phyloP scores from a whole-genome alignment of 1,284 basidiomycete species.

The Ganoderma multipileum region DNA sequence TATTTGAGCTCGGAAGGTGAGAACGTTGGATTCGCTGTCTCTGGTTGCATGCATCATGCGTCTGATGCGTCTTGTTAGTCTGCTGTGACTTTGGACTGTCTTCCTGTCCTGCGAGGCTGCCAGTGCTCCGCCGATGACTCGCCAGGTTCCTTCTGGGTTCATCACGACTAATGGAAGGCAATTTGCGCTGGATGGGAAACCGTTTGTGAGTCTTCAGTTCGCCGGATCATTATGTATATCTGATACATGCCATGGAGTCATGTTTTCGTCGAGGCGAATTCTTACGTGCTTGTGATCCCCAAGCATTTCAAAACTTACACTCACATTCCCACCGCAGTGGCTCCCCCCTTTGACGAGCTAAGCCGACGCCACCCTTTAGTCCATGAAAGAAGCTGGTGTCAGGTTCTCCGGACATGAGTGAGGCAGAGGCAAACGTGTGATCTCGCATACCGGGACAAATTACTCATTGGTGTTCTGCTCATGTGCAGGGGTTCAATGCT shows the following conservation, averaged over 20 bases:
- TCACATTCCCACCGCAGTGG: constrained; percentile 48
- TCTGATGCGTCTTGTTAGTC: constrained; percentile 9
- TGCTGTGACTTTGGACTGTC: constrained; percentile 13
- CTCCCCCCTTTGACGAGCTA: constrained; percentile 60
- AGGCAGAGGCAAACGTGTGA: constrained; percentile 43
- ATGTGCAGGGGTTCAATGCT: constrained; percentile 54
- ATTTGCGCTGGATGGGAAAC: constrained; percentile 55
- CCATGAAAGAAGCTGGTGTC: constrained; percentile 62
- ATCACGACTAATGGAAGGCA: constrained; percentile 50
- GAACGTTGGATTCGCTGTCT: background rate
- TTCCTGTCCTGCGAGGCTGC: background rate
- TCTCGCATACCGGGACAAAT: background rate
- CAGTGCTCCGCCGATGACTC: constrained; percentile 2
- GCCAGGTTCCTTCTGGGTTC: constrained; percentile 43
- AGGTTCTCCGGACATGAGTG: constrained; percentile 73
- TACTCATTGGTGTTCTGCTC: background rate
- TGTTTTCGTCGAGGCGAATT: constrained; percentile 50
- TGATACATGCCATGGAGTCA: constrained; percentile 15
- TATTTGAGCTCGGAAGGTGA: background rate
- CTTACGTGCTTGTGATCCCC: constrained; percentile 39
- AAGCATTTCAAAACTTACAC: background rate
- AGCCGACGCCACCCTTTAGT: constrained; percentile 59
- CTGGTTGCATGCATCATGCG: constrained; percentile 21
- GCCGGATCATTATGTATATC: background rate
- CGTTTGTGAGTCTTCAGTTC: constrained; percentile 45